Evolutionary conservation across 495 filamentous ascomycete species (phyloP), one percentile per base, ranked within the genome.

Genomic region (Bombardia bombarda): DNA sequence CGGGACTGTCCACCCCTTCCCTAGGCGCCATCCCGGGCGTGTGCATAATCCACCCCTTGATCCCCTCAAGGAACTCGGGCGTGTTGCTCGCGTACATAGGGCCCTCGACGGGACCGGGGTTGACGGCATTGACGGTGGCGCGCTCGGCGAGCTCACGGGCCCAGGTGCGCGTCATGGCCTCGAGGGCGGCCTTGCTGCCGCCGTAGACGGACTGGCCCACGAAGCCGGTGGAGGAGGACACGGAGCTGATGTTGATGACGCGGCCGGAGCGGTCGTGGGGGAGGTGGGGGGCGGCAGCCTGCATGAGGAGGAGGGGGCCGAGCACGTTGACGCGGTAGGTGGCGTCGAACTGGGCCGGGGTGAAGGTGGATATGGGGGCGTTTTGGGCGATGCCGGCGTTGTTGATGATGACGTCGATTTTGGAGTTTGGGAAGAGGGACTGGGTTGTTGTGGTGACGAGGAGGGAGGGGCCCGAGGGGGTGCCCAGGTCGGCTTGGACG

Each of bases 81-180:
- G 58, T 54, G 36, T 66, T 73, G 13, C 52, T 38, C 39, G 49
- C 58, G 45, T 68, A 75, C 73, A 77, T 92, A 43, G 90, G 86
- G 5, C 86, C 88, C 37, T 79, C 75, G 0, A 92, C 87, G 0
- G 89, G 88, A 0, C 90, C 89, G 0, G 89, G 90, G 64, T 95
- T 96, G 28, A 96, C 70, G 0, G 83, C 78, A 57, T 95, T 96
- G 28, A 94, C 87, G 0, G 89, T 96, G 0, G 73, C 75, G 7
- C 79, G 67, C 58, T 92, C 83, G 2, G 78, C 69, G 26, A 96
- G 66, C 64, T 96, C 90, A 16, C 86, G 73, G 0, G 80, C 69
- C 90, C 89, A 96, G 2, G 85, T 88, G 7, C 90, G 72, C 9
- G 88, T 94, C 88, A 95, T 92, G n/a, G 83, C 76, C 49, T 96